Conservation (phyloP, 768 basidiomycete species). For the Collybia sp. region DNA sequence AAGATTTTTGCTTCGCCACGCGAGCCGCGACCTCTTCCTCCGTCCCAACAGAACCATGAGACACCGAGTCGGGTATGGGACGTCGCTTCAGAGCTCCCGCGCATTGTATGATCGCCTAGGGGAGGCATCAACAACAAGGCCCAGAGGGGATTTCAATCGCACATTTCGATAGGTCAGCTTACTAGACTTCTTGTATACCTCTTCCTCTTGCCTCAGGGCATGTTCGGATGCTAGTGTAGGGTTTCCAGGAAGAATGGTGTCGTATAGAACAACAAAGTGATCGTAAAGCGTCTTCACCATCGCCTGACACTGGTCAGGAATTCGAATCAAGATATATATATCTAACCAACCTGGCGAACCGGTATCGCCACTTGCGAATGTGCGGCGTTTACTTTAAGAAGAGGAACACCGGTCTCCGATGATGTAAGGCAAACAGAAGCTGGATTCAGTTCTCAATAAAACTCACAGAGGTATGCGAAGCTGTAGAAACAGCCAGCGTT, state of each 20-base stretch:
- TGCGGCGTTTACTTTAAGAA: constrained; percentile 61
- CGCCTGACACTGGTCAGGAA: constrained; percentile 31
- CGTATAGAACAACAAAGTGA: constrained; percentile 69
- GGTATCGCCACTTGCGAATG: constrained; percentile 69
- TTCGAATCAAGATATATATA: constrained; percentile 4
- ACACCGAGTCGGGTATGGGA: constrained; percentile 46
- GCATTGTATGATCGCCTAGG: constrained; percentile 47
- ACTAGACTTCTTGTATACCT: constrained; percentile 68
- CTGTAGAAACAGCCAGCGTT: constrained; percentile 37
- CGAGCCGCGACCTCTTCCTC: constrained; percentile 58
- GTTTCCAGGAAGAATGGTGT: constrained; percentile 42
- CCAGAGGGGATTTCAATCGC: constrained; percentile 14
- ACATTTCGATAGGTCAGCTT: constrained; percentile 86
- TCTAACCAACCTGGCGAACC: constrained; percentile 58
- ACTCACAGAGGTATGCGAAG: constrained; percentile 28
- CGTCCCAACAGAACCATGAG: constrained; percentile 77
- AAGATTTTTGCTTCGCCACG: constrained; percentile 46
- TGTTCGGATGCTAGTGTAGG: constrained; percentile 71
- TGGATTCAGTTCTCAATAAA: too few species aligned
- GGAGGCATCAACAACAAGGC: constrained; percentile 7
- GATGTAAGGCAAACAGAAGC: too few species aligned
- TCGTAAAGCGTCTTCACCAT: constrained; percentile 75
- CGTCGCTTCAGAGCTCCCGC: constrained; percentile 46
- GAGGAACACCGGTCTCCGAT: constrained; percentile 52
- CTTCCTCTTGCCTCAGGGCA: constrained; percentile 76